Base-by-base conservation (phyloP, 768 basidiomycete genomes). In the Tylopilus sp. region DNA sequence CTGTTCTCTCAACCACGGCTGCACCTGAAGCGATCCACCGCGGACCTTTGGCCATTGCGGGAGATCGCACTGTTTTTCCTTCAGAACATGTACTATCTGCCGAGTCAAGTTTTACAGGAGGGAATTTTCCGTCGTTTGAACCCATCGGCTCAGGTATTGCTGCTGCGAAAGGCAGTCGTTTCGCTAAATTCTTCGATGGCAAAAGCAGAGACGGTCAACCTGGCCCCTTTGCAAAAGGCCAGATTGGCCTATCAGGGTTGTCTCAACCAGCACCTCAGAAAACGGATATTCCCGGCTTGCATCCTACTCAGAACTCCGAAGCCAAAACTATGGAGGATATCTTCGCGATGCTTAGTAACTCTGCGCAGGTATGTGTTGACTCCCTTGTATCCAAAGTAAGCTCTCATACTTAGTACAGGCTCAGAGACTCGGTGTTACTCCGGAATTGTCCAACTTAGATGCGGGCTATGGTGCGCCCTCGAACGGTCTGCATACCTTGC, bases 101-200 rank as follows among this genome's bases (percentile, higher is more conserved):
- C 19, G 68, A 70, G 25, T 40, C 57, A 13, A 46, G 42, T 36
- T n/a, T 54, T 19, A 58, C 59, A 25, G 61, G 54, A 2, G 53
- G 53, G 11, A 37, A 19, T 0, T 57, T 65, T 57, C 66, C 56
- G 38, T 43, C 62, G 8, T 66, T 68, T 16, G 68, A 70, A 45
- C 57, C 65, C 42, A 67, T 64, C 47, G 73, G 73, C 24, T 74
- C 76, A 25, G 76, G 78, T 29, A 74, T 80, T 63, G 74, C 81
- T 14, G 72, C 75, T 29, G 77, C 76, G 24, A 89, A 86, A 67
- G 89, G 89, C 36, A 92, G 89, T 64, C 84, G 90, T 33, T 87
- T 92, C 66, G 90, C 89, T 29, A 92, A 91, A 65, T 90, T 91
- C 69, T 92, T 92, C 57, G 89, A 92, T 59, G 79, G 79, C n/a